Evolutionary conservation across 2,329 filamentous ascomycete genomes (phyloP).

Genomic region (Neofusicoccum sp.): DNA sequence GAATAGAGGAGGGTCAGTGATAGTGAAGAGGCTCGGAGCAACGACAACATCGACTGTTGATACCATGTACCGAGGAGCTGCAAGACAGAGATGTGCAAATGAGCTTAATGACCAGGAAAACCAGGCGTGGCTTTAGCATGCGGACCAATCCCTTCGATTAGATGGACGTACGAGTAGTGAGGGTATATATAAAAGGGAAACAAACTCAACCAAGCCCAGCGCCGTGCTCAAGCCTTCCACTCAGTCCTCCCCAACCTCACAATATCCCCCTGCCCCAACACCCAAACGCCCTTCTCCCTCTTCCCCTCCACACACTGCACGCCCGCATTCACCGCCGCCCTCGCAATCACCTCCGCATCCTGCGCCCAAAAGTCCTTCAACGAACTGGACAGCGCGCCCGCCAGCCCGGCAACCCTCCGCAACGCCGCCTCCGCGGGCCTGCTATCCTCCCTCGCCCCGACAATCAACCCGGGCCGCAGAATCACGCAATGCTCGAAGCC

Average conservation of each 20-base stretch:
- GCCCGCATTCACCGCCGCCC: slow-evolving; percentile 62
- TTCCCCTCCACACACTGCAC: slow-evolving; percentile 52
- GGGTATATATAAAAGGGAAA: neutral
- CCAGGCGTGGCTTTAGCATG: too few relatives aligned
- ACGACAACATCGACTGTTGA: too few relatives aligned
- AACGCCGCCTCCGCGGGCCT: slow-evolving; percentile 59
- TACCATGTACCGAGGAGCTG: too few relatives aligned
- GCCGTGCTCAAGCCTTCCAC: slow-evolving; percentile 28
- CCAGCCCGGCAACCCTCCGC: slow-evolving; percentile 56
- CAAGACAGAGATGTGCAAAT: too few relatives aligned
- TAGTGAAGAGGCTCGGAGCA: neutral
- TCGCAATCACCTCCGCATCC: slow-evolving; percentile 70
- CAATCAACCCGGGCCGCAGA: slow-evolving; percentile 69
- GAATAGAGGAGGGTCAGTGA: neutral
- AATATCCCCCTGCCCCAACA: slow-evolving; percentile 61
- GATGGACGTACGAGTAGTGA: neutral
- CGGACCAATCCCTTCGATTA: too few relatives aligned
- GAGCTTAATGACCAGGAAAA: too few relatives aligned
- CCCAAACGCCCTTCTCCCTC: slow-evolving; percentile 60
- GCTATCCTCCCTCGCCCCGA: slow-evolving; percentile 65
- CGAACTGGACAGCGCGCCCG: slow-evolving; percentile 39
- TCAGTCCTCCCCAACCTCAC: slow-evolving; percentile 63
- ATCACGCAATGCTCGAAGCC: slow-evolving; percentile 79
- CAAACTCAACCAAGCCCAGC: neutral
- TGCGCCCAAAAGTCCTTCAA: slow-evolving; percentile 69